Base-by-base conservation (phyloP, 78 protist species). In the Thecamonas trahens region DNA sequence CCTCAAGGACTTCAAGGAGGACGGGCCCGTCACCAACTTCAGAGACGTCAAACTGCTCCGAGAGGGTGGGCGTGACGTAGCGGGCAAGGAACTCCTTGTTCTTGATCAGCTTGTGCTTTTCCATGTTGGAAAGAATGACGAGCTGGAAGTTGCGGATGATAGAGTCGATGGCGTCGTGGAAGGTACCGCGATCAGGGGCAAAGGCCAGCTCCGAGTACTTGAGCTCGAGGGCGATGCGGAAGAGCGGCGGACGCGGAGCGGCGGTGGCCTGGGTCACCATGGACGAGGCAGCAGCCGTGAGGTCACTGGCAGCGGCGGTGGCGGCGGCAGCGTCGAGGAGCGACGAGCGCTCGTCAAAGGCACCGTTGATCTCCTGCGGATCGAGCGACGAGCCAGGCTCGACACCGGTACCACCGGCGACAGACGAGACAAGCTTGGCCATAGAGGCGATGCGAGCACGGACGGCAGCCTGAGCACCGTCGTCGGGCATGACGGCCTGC, bases 311-410 rank as follows among this genome's bases (percentile, higher is more conserved):
- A n/a, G n/a, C n/a, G n/a, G n/a, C n/a, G n/a, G n/a, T 42, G 59
- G 42, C 61, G 69, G 44, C 5, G 47, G 40, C 45, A 11, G 67
- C 17, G 20, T 34, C 65, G 61, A 76, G n/a, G 69, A 64, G 67
- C 28, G 17, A 6, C 35, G 7, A 5, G 14, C 28, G 42, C 1
- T 18, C 62, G 14, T 38, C 42, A 0, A 4, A 3, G 5, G 35
- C 61, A 4, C n/a, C 34, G 47, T n/a, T n/a, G n/a, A n/a, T n/a
- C n/a, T n/a, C n/a, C n/a, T n/a, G n/a, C n/a, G n/a, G n/a, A n/a
- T n/a, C n/a, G n/a, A n/a, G n/a, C n/a, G n/a, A n/a, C n/a, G n/a
- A n/a, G n/a, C n/a, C n/a, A n/a, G n/a, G n/a, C n/a, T n/a, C n/a
- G n/a, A n/a, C n/a, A n/a, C n/a, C n/a, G n/a, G n/a, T n/a, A n/a